A percentile compares a stretch with the other conserved stretches of the same genome.
These are phyloP conservation scores for Tuber calosporum DNA, from an alignment of 495 filamentous ascomycete genomes.

Conservation along the genomic window DNA sequence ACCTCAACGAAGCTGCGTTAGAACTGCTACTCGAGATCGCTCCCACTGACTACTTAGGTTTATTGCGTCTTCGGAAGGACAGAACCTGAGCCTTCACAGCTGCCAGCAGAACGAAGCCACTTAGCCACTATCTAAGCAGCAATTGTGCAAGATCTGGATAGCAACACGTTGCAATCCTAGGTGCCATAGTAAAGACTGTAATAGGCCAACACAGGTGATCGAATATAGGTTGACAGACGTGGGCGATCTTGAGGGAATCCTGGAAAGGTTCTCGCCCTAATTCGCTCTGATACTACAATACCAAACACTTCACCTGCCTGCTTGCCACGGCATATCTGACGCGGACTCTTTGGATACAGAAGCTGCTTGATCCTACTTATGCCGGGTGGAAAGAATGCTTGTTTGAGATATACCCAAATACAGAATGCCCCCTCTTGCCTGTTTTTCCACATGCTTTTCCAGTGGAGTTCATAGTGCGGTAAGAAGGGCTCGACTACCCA, in stretches of 20 bases:
- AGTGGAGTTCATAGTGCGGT: background rate
- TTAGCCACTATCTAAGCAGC: background rate
- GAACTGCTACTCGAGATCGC: background rate
- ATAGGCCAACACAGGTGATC: no score
- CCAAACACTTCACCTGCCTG: background rate
- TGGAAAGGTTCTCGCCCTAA: background rate
- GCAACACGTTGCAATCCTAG: background rate
- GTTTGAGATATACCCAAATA: background rate
- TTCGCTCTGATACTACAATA: background rate
- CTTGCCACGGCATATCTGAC: background rate
- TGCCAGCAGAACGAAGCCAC: background rate
- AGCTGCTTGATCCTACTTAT: background rate
- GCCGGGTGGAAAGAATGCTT: background rate
- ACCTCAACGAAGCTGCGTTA: background rate
- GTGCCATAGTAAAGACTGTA: background rate
- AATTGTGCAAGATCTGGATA: background rate
- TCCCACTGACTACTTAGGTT: background rate
- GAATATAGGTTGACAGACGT: background rate
- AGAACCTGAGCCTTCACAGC: background rate
- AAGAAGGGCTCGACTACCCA: background rate
- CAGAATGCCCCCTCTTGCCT: background rate
- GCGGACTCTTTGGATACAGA: background rate
- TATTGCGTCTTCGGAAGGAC: background rate
- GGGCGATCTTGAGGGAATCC: background rate
- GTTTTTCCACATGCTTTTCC: background rate